Evolutionary conservation across 495 filamentous ascomycete species (phyloP), one percentile per base, ranked within the genome.

Genomic region (Terfezia boudieri): DNA sequence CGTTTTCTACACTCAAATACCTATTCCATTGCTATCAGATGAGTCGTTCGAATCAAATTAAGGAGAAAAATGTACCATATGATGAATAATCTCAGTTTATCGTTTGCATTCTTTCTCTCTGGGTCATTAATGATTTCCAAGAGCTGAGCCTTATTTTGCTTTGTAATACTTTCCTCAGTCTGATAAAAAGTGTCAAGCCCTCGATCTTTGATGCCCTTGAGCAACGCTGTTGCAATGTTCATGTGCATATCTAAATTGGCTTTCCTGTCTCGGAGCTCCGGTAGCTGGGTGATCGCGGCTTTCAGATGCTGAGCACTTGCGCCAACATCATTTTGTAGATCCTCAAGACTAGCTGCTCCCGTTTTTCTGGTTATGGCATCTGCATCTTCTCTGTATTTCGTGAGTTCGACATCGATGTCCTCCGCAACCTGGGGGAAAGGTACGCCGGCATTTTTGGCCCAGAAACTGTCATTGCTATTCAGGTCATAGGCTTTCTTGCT

Each of bases 341-440:
- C 87, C 61, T 99, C 92, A 61, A 99, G 79, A 12, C 86, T 87
- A 10, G 82, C 87, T 23, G 84, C 86, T 11, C 92, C 92, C 0
- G 89, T 94, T 67, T 93, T 95, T 67, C 80, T 88, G 12, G 89
- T 99, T 55, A 99, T 81, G 22, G 94, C 89, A 53, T 79, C 83
- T 4, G 92, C 86, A 63, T 99, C 92, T 49, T 95, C 88, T 67
- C 88, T 94, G 68, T 95, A 99, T 58, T 82, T 82, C 38, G 81
- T 88, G 56, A 96, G 75, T 60, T 99, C 88, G 2, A 79, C 75
- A 68, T 93, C 86, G 50, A 98, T 94, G 61, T 96, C 86, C 65
- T 96, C 90, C 0, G 89, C 89, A 9, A 96, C 92, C 60, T 96
- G 84, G 12, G 92, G 92, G 64, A 99, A 96, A 7, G 92, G 90